Evolutionary conservation across 2,329 filamentous ascomycete genomes (phyloP), one percentile per base, ranked within the genome.

Genomic region (Lachnellula arida): DNA sequence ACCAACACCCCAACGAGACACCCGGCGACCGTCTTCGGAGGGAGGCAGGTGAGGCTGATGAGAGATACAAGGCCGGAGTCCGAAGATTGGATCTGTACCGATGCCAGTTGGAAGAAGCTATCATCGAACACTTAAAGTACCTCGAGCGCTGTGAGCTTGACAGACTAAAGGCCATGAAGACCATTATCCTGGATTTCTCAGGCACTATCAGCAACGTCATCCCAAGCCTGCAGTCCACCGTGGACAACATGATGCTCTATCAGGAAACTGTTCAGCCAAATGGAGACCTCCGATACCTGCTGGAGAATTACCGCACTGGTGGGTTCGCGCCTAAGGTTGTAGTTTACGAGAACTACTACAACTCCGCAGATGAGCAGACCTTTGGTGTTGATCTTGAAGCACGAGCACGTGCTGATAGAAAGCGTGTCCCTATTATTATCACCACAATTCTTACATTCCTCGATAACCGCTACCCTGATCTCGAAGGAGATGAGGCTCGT

Each of bases 291-390:
- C 84, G 94, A 61, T 99, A 97, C 72, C 81, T 99, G 58, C 80
- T 99, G 46, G 94, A 99, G 75, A 99, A 93, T 71, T 99, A 99
- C 74, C 87, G 92, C 60, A 99, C 94, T 6, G 94, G 94, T 60
- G 89, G 87, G 63, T 99, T 96, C 71, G 84, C 91, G 51, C 94
- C 94, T 8, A 92, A 84, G 67, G 93, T 97, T 28, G 85, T 91
- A 47, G 88, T 91, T 3, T 99, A 99, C 73, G 94, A 99, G 75
- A 99, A 97, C 72, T 99, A 99, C 75, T 99, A 99, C 78, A 97
- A 97, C 73, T 91, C 89, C 63, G 91, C 97, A 23, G 94, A 97
- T 71, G 92, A 97, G 70, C 92, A 97, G 79, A 96, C 91, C 0
- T 99, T 97, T 70, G 94, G 95, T 63, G 91, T 99, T 54, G 95